These are phyloP conservation scores for Euphorbia celastroides DNA, from an alignment of 441 rosid genomes.

Conservation along the genomic window DNA sequence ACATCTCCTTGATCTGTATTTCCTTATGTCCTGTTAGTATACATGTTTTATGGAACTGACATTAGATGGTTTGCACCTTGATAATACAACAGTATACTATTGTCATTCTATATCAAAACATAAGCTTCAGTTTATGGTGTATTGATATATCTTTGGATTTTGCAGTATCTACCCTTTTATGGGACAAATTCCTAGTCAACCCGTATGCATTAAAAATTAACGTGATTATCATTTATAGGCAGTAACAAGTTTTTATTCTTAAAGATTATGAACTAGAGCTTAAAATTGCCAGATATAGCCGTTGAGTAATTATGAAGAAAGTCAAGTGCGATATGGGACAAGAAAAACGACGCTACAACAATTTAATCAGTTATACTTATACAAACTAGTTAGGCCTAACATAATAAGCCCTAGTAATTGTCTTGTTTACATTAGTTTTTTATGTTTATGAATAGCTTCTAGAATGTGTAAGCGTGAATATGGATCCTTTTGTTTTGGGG, in stretches of 20 bases:
- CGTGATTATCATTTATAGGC: background rate
- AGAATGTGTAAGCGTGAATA: background rate
- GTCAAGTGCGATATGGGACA: background rate
- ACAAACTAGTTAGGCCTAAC: background rate
- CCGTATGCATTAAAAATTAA: background rate
- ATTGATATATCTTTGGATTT: background rate
- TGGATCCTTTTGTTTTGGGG: constrained; percentile 1
- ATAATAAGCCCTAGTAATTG: background rate
- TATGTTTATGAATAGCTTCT: background rate
- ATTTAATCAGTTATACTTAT: no score
- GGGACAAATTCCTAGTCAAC: background rate
- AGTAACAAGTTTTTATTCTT: background rate
- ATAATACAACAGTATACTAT: no score
- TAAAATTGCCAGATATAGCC: background rate
- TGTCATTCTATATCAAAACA: no score
- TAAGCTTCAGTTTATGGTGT: background rate
- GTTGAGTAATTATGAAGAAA: background rate
- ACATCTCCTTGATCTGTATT: constrained; percentile 8
- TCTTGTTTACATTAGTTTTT: background rate
- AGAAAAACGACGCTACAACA: no score
- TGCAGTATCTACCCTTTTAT: background rate
- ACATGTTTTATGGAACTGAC: background rate
- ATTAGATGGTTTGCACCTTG: no score
- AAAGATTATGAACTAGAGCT: background rate
- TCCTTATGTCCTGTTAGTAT: background rate